These are phyloP conservation scores for Aurifilum marmelostoma DNA, from an alignment of 2,329 filamentous ascomycete species.

Conservation along the genomic window DNA sequence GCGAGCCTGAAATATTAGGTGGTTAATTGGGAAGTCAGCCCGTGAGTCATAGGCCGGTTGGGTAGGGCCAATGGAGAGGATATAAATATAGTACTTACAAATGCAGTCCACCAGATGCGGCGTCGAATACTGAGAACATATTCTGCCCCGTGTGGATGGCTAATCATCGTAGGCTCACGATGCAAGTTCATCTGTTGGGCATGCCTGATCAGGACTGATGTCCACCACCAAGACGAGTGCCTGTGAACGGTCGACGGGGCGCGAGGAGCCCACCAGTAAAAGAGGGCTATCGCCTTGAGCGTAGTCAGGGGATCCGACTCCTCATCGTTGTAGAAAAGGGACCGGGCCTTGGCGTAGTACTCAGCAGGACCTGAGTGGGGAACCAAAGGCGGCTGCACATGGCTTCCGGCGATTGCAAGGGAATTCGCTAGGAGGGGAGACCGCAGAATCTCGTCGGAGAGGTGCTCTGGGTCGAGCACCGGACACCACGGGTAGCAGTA, in stretches of 20 bases:
- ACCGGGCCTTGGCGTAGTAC: conserved; percentile 45
- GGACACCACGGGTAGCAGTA: conserved; percentile 49
- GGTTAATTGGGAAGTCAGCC: no score
- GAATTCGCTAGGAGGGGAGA: conserved; percentile 43
- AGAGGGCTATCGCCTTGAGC: conserved; percentile 43
- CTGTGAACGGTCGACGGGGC: conserved; percentile 43
- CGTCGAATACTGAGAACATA: conserved; percentile 38
- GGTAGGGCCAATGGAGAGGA: not conserved
- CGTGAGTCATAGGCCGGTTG: no score
- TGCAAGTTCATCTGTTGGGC: conserved; percentile 50
- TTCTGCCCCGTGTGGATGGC: conserved; percentile 31
- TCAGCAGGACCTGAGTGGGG: conserved; percentile 42
- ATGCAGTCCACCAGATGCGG: conserved; percentile 49
- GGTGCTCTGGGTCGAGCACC: conserved; percentile 40
- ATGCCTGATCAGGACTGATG: conserved; percentile 46
- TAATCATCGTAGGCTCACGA: conserved; percentile 40
- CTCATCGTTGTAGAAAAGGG: conserved; percentile 46
- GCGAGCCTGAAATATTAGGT: conserved; percentile 38
- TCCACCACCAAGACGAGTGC: conserved; percentile 51
- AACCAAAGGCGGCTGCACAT: conserved; percentile 47
- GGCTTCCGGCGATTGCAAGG: conserved; percentile 44
- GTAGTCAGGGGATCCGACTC: conserved; percentile 43
- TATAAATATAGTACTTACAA: conserved; percentile 32
- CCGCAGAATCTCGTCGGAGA: conserved; percentile 38
- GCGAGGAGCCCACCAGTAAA: conserved; percentile 50